These are phyloP conservation scores for Venturia oleaginea DNA, from an alignment of 2,329 filamentous ascomycete genomes.

Conservation along the genomic window DNA sequence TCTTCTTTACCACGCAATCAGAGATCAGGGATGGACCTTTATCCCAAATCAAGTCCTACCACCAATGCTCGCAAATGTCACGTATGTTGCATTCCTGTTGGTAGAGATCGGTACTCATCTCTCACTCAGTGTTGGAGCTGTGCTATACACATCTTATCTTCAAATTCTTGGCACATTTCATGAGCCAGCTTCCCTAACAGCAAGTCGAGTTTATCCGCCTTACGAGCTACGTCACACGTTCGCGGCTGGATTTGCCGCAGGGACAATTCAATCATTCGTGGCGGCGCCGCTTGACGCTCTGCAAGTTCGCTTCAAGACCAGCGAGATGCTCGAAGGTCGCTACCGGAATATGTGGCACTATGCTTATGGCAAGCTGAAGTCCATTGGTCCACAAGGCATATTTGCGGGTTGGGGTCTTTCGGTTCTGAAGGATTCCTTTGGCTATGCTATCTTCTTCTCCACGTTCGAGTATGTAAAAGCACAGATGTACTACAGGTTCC, in stretches of 20 bases:
- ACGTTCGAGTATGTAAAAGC: slow-evolving; percentile 69
- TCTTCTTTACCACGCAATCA: slow-evolving; percentile 57
- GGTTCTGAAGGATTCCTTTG: slow-evolving; percentile 60
- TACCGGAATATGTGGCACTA: slow-evolving; percentile 63
- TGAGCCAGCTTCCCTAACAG: slow-evolving; percentile 51
- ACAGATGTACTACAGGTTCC: slow-evolving; percentile 62
- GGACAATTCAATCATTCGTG: slow-evolving; percentile 58
- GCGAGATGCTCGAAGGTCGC: slow-evolving; percentile 49
- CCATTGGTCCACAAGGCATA: slow-evolving; percentile 62
- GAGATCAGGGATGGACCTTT: slow-evolving; percentile 62
- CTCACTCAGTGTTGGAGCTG: slow-evolving; percentile 51
- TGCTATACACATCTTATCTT: slow-evolving; percentile 68
- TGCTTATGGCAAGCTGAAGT: slow-evolving; percentile 54
- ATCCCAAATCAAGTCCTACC: slow-evolving; percentile 70
- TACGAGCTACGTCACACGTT: slow-evolving; percentile 56
- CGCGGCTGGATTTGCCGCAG: slow-evolving; percentile 60
- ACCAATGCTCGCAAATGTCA: slow-evolving; percentile 64
- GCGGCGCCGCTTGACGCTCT: slow-evolving; percentile 70
- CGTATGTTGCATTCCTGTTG: slow-evolving; percentile 27
- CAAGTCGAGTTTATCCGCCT: slow-evolving; percentile 61
- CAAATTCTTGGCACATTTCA: slow-evolving; percentile 59
- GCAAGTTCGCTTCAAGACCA: slow-evolving; percentile 60
- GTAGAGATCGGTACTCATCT: slow-evolving; percentile 13
- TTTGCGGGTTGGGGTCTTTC: slow-evolving; percentile 66
- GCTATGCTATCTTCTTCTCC: slow-evolving; percentile 63